These are phyloP conservation scores for Achaetomiella virescens DNA, from an alignment of 495 filamentous ascomycete genomes.

Conservation along the genomic window DNA sequence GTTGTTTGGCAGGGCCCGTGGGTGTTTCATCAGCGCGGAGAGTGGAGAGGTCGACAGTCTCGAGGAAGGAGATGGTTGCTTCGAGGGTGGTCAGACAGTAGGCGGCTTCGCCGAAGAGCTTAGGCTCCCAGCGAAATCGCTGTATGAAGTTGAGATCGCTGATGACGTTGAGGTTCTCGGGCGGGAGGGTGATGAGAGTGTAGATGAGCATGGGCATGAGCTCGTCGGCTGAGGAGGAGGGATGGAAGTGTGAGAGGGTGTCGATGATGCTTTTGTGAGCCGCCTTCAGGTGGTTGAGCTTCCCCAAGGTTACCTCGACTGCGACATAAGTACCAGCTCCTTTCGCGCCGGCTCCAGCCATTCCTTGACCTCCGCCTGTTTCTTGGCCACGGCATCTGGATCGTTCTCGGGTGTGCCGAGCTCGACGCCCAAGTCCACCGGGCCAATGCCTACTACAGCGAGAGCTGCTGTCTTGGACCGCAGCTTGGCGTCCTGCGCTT, in stretches of 20 bases:
- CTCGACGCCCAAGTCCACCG: slow-evolving; percentile 80
- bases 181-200: slow-evolving; percentile 82
- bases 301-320: slow-evolving; percentile 79
- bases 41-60: slow-evolving; percentile 91
- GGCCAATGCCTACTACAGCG: slow-evolving; percentile 79
- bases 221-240: slow-evolving; percentile 92
- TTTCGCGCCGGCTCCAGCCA: slow-evolving; percentile 69
- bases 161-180: slow-evolving; percentile 80
- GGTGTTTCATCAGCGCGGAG: slow-evolving; percentile 74
- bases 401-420: slow-evolving; percentile 45
- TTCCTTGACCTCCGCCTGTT: slow-evolving; percentile 63
- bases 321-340: slow-evolving; percentile 74
- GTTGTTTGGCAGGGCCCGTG: slow-evolving; percentile 54
- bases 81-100: slow-evolving; percentile 97
- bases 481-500: slow-evolving; percentile 90
- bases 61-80: slow-evolving; percentile 91
- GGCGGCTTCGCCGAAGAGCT: slow-evolving; percentile 85
- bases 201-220: slow-evolving; percentile 96
- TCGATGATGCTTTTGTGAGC: slow-evolving; percentile 94
- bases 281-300: slow-evolving; percentile 80
- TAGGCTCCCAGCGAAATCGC: slow-evolving; percentile 78
- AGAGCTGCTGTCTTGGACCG: slow-evolving; percentile 91
- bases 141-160: slow-evolving; percentile 94
- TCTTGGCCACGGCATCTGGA: slow-evolving; percentile 49
- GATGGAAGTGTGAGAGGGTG: slow-evolving; percentile 65